Conservation (phyloP, 495 filamentous ascomycete genomes). For the Lophium mytilinum region DNA sequence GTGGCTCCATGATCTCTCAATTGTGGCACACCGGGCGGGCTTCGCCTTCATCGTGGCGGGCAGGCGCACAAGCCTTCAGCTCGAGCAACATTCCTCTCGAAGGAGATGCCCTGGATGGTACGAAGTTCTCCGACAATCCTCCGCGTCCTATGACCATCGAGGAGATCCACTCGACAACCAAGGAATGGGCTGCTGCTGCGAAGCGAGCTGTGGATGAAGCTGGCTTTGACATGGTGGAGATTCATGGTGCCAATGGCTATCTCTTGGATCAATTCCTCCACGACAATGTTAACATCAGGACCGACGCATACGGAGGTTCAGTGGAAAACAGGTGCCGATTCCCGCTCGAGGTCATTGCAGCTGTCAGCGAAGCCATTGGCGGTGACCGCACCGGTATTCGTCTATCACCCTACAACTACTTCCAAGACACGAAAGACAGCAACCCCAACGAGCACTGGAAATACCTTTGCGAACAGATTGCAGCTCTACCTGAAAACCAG, state of each 20-base stretch:
- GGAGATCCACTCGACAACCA: slow-evolving; percentile 17
- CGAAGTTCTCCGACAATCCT: slow-evolving; percentile 11
- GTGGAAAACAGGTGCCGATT: slow-evolving; percentile 45
- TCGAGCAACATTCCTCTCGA: slow-evolving; percentile 22
- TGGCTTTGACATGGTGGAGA: slow-evolving; percentile 22
- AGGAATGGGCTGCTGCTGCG: slow-evolving; percentile 22
- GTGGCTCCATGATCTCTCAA: slow-evolving; percentile 22
- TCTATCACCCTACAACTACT: slow-evolving; percentile 37
- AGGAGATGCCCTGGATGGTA: slow-evolving; percentile 22
- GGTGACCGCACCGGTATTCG: slow-evolving; percentile 36
- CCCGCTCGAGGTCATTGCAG: slow-evolving; percentile 39
- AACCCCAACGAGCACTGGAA: slow-evolving; percentile 21
- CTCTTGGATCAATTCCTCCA: slow-evolving; percentile 49
- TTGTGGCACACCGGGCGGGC: slow-evolving; percentile 26
- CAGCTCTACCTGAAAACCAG: slow-evolving; percentile 5
- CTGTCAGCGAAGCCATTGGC: slow-evolving; percentile 32
- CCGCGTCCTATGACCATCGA: slow-evolving; percentile 22
- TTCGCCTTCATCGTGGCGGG: slow-evolving; percentile 15
- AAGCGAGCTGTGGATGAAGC: slow-evolving; percentile 19
- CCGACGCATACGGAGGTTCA: slow-evolving; percentile 45
- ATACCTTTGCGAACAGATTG: slow-evolving; percentile 21
- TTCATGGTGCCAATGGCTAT: slow-evolving; percentile 50
- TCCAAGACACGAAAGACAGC: slow-evolving; percentile 24
- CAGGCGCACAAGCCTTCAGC: slow-evolving; percentile 15
- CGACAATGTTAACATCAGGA: slow-evolving; percentile 43